Conservation (phyloP, 371 early-diverging fungal species). For the Zychaea mexicana region DNA sequence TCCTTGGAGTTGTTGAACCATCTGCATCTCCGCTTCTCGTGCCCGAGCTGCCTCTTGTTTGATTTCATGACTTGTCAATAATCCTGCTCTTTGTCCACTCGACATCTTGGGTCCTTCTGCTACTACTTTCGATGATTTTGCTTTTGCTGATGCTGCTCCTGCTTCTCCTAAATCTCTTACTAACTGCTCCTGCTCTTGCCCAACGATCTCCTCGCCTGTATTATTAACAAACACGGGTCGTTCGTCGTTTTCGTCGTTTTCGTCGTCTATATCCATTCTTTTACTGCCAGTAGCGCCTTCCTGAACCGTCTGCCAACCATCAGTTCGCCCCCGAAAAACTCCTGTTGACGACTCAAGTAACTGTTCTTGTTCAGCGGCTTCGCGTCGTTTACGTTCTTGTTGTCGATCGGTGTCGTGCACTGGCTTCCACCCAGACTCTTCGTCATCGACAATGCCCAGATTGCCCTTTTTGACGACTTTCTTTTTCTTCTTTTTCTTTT, state of each 20-base stretch:
- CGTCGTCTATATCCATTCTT: slow-evolving; percentile 32
- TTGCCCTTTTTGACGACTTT: slow-evolving; percentile 42
- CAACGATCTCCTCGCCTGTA: neutral
- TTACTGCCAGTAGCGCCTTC: too few species aligned
- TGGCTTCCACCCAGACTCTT: slow-evolving; percentile 48
- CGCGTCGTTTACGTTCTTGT: neutral
- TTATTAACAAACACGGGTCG: slow-evolving; percentile 47
- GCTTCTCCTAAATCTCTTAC: neutral
- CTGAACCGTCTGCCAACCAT: slow-evolving; percentile 52
- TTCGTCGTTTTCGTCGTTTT: slow-evolving; percentile 55
- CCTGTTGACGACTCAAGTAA: slow-evolving; percentile 17
- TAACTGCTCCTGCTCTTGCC: neutral
- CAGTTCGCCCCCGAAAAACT: slow-evolving; percentile 38
- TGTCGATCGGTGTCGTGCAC: slow-evolving; percentile 27
- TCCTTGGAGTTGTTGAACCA: slow-evolving; percentile 32
- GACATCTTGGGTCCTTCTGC: slow-evolving; percentile 46
- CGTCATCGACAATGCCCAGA: slow-evolving; percentile 63
- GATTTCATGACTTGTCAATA: slow-evolving; percentile 54
- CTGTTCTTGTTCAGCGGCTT: slow-evolving; percentile 11
- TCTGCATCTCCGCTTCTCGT: slow-evolving; percentile 34
- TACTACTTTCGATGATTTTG: neutral
- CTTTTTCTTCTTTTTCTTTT: slow-evolving; percentile 38
- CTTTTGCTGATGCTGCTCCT: neutral
- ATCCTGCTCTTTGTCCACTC: slow-evolving; percentile 57
- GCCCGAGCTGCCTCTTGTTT: slow-evolving; percentile 51